Conservation (phyloP, 2,329 filamentous ascomycete genomes). For the Botrytis fabae region DNA sequence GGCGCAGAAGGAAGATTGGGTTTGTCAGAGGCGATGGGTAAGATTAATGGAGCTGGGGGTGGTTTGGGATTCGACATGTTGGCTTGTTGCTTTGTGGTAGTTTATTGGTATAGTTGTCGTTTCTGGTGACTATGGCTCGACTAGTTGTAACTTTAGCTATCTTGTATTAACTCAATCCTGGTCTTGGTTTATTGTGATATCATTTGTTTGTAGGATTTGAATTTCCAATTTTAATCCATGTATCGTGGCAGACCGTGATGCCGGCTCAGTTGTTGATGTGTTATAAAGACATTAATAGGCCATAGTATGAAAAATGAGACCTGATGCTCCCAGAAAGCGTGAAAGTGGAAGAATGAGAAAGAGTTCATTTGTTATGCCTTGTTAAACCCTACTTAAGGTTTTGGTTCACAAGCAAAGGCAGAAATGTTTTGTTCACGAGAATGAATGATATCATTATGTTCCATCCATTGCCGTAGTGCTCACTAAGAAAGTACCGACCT, state of each 20-base stretch:
- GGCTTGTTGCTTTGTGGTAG: background rate
- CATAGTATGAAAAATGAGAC: background rate
- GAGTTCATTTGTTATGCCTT: background rate
- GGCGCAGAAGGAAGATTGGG: background rate
- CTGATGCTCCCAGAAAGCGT: background rate
- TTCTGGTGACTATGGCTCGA: background rate
- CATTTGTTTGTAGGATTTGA: background rate
- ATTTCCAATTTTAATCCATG: no score
- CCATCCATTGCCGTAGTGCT: background rate
- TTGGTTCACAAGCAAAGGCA: background rate
- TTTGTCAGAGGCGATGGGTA: background rate
- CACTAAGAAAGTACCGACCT: background rate
- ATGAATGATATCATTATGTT: background rate
- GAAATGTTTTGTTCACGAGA: background rate
- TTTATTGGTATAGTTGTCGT: background rate
- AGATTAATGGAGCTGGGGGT: background rate
- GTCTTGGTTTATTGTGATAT: background rate
- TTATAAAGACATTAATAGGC: background rate
- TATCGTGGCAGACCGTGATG: background rate
- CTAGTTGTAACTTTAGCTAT: background rate
- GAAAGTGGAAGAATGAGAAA: background rate
- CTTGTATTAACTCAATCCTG: background rate
- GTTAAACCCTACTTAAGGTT: background rate
- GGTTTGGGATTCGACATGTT: background rate
- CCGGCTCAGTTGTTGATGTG: background rate